phyloP scores from a whole-genome alignment of 495 filamentous ascomycete species.

The Thermochaetoides thermophila region DNA sequence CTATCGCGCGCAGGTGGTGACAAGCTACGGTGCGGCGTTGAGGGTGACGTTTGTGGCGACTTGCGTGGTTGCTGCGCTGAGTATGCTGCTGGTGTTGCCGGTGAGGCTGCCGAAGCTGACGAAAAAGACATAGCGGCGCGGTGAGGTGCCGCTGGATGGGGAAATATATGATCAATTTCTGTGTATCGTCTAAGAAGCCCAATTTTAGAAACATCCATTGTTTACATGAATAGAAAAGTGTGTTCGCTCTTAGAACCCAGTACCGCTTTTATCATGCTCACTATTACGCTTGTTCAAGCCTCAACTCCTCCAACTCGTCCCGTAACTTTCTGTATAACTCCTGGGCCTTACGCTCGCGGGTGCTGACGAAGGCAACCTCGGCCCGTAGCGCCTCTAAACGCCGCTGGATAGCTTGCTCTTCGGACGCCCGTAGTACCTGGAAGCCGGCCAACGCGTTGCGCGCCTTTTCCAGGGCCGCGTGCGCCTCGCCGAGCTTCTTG shows the following conservation, averaged over 20 bases:
- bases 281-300: too few species aligned
- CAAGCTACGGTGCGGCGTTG: constrained; percentile 44
- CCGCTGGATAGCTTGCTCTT: constrained; percentile 56
- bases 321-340: constrained; percentile 61
- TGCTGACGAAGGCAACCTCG: constrained; percentile 72
- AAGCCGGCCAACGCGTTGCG: constrained; percentile 60
- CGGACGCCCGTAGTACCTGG: constrained; percentile 57
- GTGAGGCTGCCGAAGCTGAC: constrained; percentile 41
- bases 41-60: constrained; percentile 39
- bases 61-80: constrained; percentile 33
- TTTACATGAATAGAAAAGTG: too few species aligned
- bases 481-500: constrained; percentile 66
- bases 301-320: constrained; percentile 61
- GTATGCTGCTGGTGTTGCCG: constrained; percentile 34
- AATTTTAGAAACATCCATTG: too few species aligned
- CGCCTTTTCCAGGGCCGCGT: constrained; percentile 59
- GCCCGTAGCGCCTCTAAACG: constrained; percentile 61
- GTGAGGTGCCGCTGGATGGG: too few species aligned
- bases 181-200: too few species aligned
- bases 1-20: constrained; percentile 36
- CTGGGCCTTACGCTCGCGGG: constrained; percentile 79
- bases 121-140: too few species aligned
- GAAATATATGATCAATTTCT: too few species aligned
- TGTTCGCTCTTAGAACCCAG: too few species aligned
- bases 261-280: too few species aligned